Evolutionary conservation across 305 asterid species (phyloP), one percentile per base, ranked within the genome.

Genomic region (Ilex paraguariensis): DNA sequence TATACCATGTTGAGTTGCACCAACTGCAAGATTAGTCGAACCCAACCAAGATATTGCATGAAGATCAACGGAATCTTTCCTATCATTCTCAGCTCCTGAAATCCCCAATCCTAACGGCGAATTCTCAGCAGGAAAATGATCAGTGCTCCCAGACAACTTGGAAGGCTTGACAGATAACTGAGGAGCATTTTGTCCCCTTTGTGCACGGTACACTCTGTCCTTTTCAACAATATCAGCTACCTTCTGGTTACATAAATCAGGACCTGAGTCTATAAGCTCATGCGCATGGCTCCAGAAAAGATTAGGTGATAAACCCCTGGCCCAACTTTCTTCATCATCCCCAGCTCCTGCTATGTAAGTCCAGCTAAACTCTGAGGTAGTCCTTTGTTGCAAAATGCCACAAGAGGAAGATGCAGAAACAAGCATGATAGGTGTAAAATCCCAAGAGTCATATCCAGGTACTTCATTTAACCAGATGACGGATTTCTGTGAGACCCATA

Each of bases 301-400:
- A 59, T 55, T 59, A 51, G 99, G 96, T 0, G 84, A 64, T 58
- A 93, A 66, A 48, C 95, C 93, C 74, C 99, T 84, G 48, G 99
- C 88, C 99, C 99, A 93, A 64, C 97, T 87, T 77, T 93, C 99
- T 80, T 90, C 99, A 66, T 93, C 99, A 71, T 93, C 99, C 66
- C 97, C 99, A 70, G 99, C 99, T 69, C 99, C 99, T 73, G 99
- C 85, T 63, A 93, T 93, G 69, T 93, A 93, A 59, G 81, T 93
- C 97, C 97, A 93, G 77, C 99, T 93, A 64, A 87, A 93, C 73
- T 87, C 84, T 0, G 99, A 93, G 45, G 89, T 84, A 32, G 85
- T 86, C 55, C 79, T 80, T 40, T 81, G 87, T 72, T 79, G 95
- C 60, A 71, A 78, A 67, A 21, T 58, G 60, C 79, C 75, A 68